Percentiles rank a stretch among this genome's conserved stretches.
phyloP scores from a whole-genome alignment of 2,329 filamentous ascomycete species.

The Fusarium buharicum region DNA sequence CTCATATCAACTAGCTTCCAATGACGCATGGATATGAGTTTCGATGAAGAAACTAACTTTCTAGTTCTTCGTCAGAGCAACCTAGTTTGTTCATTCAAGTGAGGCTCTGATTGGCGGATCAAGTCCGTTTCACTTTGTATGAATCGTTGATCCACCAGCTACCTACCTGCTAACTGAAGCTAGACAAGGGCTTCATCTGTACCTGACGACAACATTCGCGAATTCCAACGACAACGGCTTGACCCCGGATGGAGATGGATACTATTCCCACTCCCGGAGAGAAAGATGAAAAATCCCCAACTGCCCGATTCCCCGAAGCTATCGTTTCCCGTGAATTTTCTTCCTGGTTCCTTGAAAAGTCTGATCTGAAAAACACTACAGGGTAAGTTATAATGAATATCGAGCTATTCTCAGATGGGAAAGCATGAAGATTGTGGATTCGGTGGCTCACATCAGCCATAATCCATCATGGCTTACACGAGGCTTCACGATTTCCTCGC shows the following conservation, averaged over 20 bases:
- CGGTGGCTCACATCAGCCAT: constrained; percentile 45
- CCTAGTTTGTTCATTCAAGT: background rate
- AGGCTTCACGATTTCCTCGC: constrained; percentile 14
- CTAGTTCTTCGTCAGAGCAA: background rate
- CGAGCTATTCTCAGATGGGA: constrained; percentile 2
- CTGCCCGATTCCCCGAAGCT: no score
- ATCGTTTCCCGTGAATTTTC: background rate
- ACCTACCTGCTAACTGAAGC: background rate
- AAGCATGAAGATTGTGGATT: constrained; percentile 15
- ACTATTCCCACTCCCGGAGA: constrained; percentile 13
- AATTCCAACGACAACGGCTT: constrained; percentile 3
- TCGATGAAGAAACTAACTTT: background rate
- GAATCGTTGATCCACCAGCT: background rate
- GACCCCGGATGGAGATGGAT: background rate
- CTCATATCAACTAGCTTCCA: background rate
- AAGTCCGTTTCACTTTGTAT: background rate
- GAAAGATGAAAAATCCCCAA: background rate
- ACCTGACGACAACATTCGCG: constrained; percentile 15
- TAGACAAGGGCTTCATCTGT: background rate
- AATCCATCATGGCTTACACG: constrained; percentile 27
- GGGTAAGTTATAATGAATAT: background rate
- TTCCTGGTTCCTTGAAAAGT: background rate
- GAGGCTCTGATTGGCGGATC: constrained; percentile 10
- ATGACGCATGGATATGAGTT: constrained; percentile 15
- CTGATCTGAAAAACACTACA: background rate